Conservation (phyloP, 208 protist genomes). For the Lotmaria passim region DNA sequence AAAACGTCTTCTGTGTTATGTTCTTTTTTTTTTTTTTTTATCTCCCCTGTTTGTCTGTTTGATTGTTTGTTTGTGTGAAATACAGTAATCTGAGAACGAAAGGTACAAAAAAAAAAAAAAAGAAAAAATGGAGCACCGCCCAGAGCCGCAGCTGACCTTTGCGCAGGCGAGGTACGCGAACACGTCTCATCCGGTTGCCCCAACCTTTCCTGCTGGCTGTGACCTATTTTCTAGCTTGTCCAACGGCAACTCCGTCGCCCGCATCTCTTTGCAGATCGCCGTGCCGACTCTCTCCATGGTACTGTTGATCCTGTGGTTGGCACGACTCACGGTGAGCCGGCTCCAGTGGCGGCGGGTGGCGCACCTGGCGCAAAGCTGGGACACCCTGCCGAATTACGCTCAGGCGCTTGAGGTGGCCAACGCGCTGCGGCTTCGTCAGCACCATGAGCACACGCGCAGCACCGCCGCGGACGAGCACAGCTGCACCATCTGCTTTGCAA, state of each 20-base stretch:
- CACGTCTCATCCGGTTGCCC: slow-evolving; percentile 16
- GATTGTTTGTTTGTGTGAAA: slow-evolving; percentile 1
- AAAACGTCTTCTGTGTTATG: no score
- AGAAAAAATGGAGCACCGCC: slow-evolving; percentile 19
- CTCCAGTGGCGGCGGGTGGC: slow-evolving; percentile 11
- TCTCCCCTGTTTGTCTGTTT: neutral
- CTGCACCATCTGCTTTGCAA: slow-evolving; percentile 39
- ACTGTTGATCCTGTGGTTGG: slow-evolving; percentile 33
- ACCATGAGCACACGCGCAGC: neutral
- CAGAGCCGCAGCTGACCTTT: slow-evolving; percentile 21
- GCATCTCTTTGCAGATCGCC: slow-evolving; percentile 14
- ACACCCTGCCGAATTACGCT: slow-evolving; percentile 25
- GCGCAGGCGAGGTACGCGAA: slow-evolving; percentile 33
- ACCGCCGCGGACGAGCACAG: neutral
- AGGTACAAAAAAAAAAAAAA: neutral
- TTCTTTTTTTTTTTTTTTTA: slow-evolving; percentile 12
- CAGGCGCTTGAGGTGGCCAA: slow-evolving; percentile 13
- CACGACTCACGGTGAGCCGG: slow-evolving; percentile 8
- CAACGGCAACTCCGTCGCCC: slow-evolving; percentile 26
- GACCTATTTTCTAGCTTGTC: slow-evolving; percentile 21
- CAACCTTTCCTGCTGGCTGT: slow-evolving; percentile 27
- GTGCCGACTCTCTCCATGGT: slow-evolving; percentile 31
- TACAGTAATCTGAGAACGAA: no score
- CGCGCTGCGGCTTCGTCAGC: neutral
- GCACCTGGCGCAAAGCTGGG: slow-evolving; percentile 19